Evolutionary conservation across 805 yeast species (phyloP), one percentile per base, ranked within the genome.

Genomic region (Barnettozyma wickerhamii): DNA sequence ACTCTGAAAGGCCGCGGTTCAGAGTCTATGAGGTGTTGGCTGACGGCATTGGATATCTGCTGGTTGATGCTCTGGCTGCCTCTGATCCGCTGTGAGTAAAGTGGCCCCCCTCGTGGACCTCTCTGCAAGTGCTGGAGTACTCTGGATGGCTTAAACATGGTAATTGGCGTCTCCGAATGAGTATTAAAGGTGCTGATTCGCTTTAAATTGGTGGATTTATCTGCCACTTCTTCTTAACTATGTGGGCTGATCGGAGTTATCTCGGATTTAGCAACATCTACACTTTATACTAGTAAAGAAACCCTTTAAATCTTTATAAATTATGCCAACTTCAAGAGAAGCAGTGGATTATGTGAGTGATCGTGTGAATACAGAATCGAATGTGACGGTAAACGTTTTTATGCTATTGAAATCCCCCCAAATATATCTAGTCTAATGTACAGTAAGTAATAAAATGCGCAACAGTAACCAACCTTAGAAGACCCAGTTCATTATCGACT

Each of bases 401-500:
- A n/a, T n/a, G n/a, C n/a, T n/a, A n/a, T n/a, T n/a, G n/a, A n/a
- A n/a, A n/a, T n/a, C n/a, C n/a, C n/a, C n/a, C n/a, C n/a, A n/a
- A n/a, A n/a, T n/a, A n/a, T n/a, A n/a, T n/a, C n/a, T n/a, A n/a
- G n/a, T n/a, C 24, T 31, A 31, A 19, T 31, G 34, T 31, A 31
- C 24, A 31, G 20, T 12, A 10, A 5, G 13, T n/a, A 18, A 14
- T n/a, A 12, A 28, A 9, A 23, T 30, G 10, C 5, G 21, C 4
- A 21, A 21, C 15, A 17, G 20, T 15, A n/a, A n/a, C n/a, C n/a
- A n/a, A n/a, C n/a, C n/a, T 40, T 28, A 51, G 20, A 49, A 51
- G 27, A 51, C 43, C 47, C 48, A 46, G 30, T 47, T 40, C 45
- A 44, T 38, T 19, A 43, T 21, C 15, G 18, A 29, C 24, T 30